Evolutionary conservation across 257 asterid genomes (phyloP), one percentile per base, ranked within the genome.

Genomic region (Mitragyna speciosa): DNA sequence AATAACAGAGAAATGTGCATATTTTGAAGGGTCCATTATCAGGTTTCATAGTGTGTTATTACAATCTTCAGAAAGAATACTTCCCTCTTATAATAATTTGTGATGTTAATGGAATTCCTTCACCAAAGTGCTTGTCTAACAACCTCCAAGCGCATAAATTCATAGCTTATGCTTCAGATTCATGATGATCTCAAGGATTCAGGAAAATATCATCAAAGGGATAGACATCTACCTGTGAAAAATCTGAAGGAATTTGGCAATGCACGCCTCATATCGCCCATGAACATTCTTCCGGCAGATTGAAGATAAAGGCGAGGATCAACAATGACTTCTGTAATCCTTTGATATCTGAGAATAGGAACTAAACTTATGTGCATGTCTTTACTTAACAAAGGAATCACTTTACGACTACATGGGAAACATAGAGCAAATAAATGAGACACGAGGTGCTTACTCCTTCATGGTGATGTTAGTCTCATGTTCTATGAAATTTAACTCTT

Each of bases 241-340:
- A 82, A 41, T 66, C 76, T 75, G 76, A 87, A 87, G 77, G 87
- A 75, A 76, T 78, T 76, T 26, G 90, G 90, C n/a, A 33, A 10
- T 31, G 58, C 10, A 36, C 90, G 87, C 73, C 72, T 83, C 41
- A 15, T 72, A 48, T 80, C 74, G 70, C 88, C 87, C 45, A 48
- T 82, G 80, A 87, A 87, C 90, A 87, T 87, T 81, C 43, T 85
- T 67, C 90, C 90, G 68, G 70, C 79, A 43, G 88, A 78, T 52
- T 63, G 81, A 78, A 87, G 86, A 69, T 87, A 87, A 78, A 87
- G 74, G 49, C 90, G 87, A 78, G 90, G 82, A 84, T 87, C 90
- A 66, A 87, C 87, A 67, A 85, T 81, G 72, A 87, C 71, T 24
- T 87, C 90, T 31, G 26, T 17, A 48, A 76, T 58, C 76, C 79